Conservation (phyloP, 2,329 filamentous ascomycete species). For the Trichoderma koningiopsis region DNA sequence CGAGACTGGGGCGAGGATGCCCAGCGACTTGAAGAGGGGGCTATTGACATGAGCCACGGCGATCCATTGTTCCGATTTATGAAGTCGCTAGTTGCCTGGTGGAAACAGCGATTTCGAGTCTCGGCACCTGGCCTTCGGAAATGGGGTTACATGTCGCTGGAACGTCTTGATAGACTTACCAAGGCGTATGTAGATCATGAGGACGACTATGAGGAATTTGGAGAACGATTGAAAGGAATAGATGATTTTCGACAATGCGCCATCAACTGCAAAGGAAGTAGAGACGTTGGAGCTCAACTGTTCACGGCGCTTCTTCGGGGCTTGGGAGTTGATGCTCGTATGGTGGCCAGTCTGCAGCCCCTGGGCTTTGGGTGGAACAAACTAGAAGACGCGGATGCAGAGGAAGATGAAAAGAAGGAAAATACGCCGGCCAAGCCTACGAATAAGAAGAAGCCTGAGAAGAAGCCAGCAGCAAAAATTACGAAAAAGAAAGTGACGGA, state of each 20-base stretch:
- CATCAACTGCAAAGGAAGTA: constrained; percentile 72
- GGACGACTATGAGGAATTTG: constrained; percentile 68
- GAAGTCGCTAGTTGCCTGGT: constrained; percentile 77
- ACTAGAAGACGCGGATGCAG: constrained; percentile 70
- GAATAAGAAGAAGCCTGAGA: constrained; percentile 21
- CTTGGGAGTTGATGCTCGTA: constrained; percentile 76
- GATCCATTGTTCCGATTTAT: constrained; percentile 80
- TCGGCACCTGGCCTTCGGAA: constrained; percentile 83
- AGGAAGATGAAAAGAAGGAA: constrained; percentile 37
- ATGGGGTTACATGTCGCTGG: constrained; percentile 80
- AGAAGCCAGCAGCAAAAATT: constrained; percentile 25
- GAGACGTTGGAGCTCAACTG: constrained; percentile 85
- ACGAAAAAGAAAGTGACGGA: constrained; percentile 30
- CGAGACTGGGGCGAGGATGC: constrained; percentile 73
- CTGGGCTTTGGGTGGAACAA: constrained; percentile 91
- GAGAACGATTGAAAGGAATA: constrained; percentile 71
- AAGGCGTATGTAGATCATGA: constrained; percentile 68
- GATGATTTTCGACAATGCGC: constrained; percentile 71
- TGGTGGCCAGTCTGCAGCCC: constrained; percentile 84
- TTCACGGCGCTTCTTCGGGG: constrained; percentile 85
- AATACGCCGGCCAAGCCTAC: constrained; percentile 27
- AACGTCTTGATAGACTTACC: constrained; percentile 71
- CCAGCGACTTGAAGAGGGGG: constrained; percentile 67
- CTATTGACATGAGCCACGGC: constrained; percentile 76
- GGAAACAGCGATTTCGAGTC: constrained; percentile 81